Base-by-base conservation (phyloP, 2,329 filamentous ascomycete genomes). In the Talaromyces sp. region DNA sequence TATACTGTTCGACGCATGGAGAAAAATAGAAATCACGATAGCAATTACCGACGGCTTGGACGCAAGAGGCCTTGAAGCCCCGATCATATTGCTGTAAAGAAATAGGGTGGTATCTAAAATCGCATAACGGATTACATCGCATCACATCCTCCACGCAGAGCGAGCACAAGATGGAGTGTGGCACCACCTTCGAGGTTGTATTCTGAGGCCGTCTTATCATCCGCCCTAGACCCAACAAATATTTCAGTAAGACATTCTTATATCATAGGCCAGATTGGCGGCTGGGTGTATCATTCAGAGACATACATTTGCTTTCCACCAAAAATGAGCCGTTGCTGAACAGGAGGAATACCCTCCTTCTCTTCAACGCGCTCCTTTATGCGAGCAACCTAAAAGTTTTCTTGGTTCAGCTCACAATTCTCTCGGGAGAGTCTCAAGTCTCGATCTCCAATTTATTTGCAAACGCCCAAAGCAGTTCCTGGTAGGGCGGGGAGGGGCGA, bases 321-420 rank as follows among this genome's bases (percentile, higher is more conserved):
- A 71, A 88, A 97, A 69, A 99, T 99, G 62, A 99, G 80, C 54
- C 94, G 87, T 77, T 99, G 94, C 77, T 99, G 94, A 16, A 94
- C 91, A 1, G 94, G 94, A 39, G 94, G 93, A 66, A 99, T 99
- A 52, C 94, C 94, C 73, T 97, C 94, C 78, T 97, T 97, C 80
- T 99, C 94, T 76, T 99, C 94, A 51, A 99, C 94, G 68, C 93
- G 92, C 78, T 97, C 94, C 82, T 99, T 99, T 82, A 99, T 97
- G 74, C 92, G 87, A 36, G 89, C 87, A 65, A 97, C 90, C 91
- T 96, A 62, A n/a, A n/a, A n/a, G 19, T 42, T 42, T n/a, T 16
- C 42, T 32, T 3, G n/a, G 10, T 32, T 41, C 32, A 49, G 46
- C 27, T 20, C n/a, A 17, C 22, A 11, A 33, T n/a, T 14, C 11